A percentile compares a stretch with the other conserved stretches of the same genome.
Evolutionary conservation across 768 basidiomycete genomes (phyloP).

Genomic region (Crucibulum laeve): DNA sequence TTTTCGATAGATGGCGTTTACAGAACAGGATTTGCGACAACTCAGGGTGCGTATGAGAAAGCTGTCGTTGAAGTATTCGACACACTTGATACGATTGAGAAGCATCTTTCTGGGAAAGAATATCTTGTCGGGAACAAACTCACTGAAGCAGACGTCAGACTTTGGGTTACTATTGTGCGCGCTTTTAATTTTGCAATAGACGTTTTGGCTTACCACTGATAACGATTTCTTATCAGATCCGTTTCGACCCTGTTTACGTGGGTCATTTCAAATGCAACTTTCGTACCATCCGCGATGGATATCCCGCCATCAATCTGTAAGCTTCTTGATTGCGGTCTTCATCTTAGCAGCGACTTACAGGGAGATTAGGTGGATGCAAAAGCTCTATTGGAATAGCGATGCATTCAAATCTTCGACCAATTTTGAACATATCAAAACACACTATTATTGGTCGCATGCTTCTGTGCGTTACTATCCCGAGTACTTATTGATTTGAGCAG

Average conservation of each 20-base stretch:
- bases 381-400: constrained; percentile 86
- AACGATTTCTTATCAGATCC: constrained; percentile 41
- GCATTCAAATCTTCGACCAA: constrained; percentile 87
- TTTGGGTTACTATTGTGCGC: constrained; percentile 90
- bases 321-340: constrained; percentile 16
- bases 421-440: constrained; percentile 84
- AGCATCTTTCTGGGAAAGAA: constrained; percentile 69
- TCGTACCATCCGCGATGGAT: constrained; percentile 79
- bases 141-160: constrained; percentile 81
- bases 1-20: constrained; percentile 73
- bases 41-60: constrained; percentile 74
- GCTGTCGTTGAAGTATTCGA: constrained; percentile 74
- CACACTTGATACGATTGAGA: constrained; percentile 78
- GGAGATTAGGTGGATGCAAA: constrained; percentile 64
- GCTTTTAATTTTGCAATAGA: neutral
- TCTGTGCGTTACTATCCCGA: constrained; percentile 23
- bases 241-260: constrained; percentile 88
- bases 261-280: constrained; percentile 95
- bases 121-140: constrained; percentile 81
- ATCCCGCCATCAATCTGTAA: constrained; percentile 73
- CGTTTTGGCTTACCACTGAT: neutral
- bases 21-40: constrained; percentile 81
- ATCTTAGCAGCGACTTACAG: neutral
- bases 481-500: neutral
- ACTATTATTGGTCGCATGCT: constrained; percentile 65